These are phyloP conservation scores for Anethum foeniculum DNA, from an alignment of 140 eudicot genomes.

Conservation along the genomic window DNA sequence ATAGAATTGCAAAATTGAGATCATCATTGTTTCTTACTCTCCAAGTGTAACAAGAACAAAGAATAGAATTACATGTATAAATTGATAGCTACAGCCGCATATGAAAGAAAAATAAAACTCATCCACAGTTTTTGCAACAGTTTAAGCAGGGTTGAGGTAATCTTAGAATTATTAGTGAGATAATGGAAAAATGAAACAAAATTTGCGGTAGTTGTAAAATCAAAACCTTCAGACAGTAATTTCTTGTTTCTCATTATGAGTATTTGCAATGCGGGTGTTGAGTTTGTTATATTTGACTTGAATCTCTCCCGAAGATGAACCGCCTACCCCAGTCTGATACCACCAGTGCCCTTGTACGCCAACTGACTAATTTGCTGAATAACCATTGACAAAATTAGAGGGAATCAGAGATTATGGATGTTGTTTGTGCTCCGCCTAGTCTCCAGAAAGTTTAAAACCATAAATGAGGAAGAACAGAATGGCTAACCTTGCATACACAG, in stretches of 20 bases:
- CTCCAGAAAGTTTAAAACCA: background rate
- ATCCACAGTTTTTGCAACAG: background rate
- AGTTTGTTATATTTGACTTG: background rate
- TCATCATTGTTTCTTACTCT: background rate
- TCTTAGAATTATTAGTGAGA: background rate
- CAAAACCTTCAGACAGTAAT: background rate
- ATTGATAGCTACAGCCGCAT: background rate
- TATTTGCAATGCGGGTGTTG: background rate
- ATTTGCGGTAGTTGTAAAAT: background rate
- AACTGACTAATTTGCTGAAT: conserved; percentile 11
- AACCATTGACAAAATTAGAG: background rate
- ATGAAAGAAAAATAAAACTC: background rate
- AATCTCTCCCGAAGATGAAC: conserved; percentile 35
- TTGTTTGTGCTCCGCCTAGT: background rate
- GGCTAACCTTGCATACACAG: conserved; percentile 62
- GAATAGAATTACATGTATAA: background rate
- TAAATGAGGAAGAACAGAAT: background rate
- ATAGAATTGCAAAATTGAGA: no score
- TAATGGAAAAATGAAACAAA: background rate
- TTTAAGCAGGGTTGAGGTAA: background rate
- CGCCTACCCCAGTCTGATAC: conserved; percentile 44
- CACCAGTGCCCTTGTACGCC: conserved; percentile 49
- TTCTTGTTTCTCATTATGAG: background rate
- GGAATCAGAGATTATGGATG: background rate
- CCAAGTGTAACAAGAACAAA: background rate